A percentile compares a stretch with the other conserved stretches of the same genome.
Evolutionary conservation across 2,329 filamentous ascomycete species (phyloP).

Genomic region (Xylariomycetidae sp.): DNA sequence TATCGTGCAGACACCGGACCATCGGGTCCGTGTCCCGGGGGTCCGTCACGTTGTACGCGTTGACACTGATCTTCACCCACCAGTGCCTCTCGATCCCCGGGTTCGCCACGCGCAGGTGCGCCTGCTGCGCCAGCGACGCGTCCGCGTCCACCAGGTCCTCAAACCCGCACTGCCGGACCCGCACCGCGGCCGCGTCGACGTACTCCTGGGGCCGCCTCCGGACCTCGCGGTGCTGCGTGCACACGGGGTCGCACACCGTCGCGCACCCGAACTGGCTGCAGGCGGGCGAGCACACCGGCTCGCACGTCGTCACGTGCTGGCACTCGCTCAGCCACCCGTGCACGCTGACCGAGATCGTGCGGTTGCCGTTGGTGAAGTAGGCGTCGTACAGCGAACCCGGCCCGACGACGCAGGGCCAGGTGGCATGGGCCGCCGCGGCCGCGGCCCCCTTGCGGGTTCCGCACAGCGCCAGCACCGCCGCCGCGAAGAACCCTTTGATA

Average conservation of each 20-base stretch:
- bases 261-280: neutral
- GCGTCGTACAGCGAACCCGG: neutral
- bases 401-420: constrained; percentile 1
- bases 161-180: constrained; percentile 3
- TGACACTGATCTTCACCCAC: constrained; percentile 5
- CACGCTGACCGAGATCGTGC: constrained; percentile 4
- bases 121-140: too few relatives aligned
- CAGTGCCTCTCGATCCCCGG: constrained; percentile 7
- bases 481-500: neutral
- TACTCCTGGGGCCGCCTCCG: neutral
- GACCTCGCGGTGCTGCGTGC: neutral
- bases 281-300: neutral
- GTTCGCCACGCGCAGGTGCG: constrained; percentile 4
- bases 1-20: constrained; percentile 5
- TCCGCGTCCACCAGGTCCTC: neutral
- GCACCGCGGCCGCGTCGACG: neutral
- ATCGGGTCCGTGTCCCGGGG: constrained; percentile 1
- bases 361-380: constrained; percentile 6
- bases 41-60: constrained; percentile 7
- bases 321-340: constrained; percentile 9
- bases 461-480: neutral
- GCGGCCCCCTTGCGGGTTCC: neutral
- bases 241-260: neutral
- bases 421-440: too few relatives aligned
- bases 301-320: neutral